Percentiles rank a stretch among this genome's conserved stretches.
phyloP scores from a whole-genome alignment of 83 land plant genomes.

The Diphasiastrum complanatum region DNA sequence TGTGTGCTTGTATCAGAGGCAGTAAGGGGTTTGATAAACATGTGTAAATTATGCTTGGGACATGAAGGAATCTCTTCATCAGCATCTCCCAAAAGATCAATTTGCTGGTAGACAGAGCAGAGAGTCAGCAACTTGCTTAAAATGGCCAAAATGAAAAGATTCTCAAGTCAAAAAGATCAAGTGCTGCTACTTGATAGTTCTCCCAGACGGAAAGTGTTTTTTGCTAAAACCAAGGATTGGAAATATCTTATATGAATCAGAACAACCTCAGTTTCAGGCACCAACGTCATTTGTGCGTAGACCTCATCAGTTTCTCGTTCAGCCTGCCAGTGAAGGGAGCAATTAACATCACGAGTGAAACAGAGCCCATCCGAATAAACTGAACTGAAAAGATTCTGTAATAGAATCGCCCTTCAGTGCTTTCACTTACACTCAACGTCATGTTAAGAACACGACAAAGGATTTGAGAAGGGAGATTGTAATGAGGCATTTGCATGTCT shows the following conservation, averaged over 20 bases:
- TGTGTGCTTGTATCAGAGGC: conserved; percentile 15
- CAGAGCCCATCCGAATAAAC: neutral
- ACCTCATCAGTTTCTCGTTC: conserved; percentile 67
- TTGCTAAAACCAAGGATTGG: no score
- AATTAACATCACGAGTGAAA: no score
- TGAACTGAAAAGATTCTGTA: neutral
- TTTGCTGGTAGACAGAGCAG: no score
- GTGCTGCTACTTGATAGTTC: no score
- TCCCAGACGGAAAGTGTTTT: no score
- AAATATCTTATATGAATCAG: no score
- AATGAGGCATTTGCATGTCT: conserved; percentile 45
- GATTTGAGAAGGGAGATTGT: conserved; percentile 33
- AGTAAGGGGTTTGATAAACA: conserved; percentile 4
- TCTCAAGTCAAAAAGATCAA: no score
- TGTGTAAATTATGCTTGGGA: conserved; percentile 1
- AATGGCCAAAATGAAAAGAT: no score
- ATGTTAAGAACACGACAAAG: conserved; percentile 48
- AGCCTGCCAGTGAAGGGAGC: no score
- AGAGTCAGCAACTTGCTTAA: no score
- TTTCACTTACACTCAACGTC: conserved; percentile 38
- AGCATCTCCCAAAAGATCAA: neutral
- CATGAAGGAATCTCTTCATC: conserved; percentile 1
- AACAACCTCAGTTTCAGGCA: conserved; percentile 45
- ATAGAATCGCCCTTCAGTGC: neutral
- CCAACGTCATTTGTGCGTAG: conserved; percentile 40